phyloP scores from a whole-genome alignment of 768 basidiomycete species.

The Pleurotus ostreatus region DNA sequence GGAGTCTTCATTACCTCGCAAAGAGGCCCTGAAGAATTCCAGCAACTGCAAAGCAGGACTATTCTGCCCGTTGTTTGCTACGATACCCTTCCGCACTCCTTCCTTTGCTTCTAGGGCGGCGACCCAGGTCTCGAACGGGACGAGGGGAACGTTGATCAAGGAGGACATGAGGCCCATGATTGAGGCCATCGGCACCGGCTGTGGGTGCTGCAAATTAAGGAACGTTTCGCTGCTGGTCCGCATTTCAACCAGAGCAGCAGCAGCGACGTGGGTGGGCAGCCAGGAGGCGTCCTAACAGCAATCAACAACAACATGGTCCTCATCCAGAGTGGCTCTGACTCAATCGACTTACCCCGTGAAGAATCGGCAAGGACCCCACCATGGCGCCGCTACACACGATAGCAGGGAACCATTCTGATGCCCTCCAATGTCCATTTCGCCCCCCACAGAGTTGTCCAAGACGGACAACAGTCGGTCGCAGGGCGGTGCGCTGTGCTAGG shows the following conservation, averaged over 20 bases:
- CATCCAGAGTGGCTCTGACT: not conserved
- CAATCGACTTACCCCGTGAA: not conserved
- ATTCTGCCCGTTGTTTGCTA: not conserved
- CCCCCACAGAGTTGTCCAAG: not conserved
- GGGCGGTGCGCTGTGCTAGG: not conserved
- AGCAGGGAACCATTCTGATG: not conserved
- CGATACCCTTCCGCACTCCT: not conserved
- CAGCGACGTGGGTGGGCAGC: not conserved
- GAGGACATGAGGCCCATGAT: not conserved
- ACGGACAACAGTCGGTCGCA: not conserved
- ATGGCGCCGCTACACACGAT: not conserved
- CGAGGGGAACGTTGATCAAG: not conserved
- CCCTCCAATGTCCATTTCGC: not conserved
- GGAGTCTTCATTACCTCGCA: no score
- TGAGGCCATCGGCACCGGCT: not conserved
- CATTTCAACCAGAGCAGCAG: not conserved
- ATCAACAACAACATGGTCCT: no score
- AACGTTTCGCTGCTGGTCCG: not conserved
- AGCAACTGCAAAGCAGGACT: not conserved
- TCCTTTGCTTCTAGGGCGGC: not conserved
- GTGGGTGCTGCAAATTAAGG: not conserved
- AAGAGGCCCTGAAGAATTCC: not conserved
- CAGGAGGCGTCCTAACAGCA: not conserved
- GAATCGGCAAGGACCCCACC: not conserved
- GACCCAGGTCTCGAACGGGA: not conserved